A percentile compares a stretch with the other conserved stretches of the same genome.
Evolutionary conservation across 306 rosid species (phyloP).

Genomic region (Dryas drummondii): DNA sequence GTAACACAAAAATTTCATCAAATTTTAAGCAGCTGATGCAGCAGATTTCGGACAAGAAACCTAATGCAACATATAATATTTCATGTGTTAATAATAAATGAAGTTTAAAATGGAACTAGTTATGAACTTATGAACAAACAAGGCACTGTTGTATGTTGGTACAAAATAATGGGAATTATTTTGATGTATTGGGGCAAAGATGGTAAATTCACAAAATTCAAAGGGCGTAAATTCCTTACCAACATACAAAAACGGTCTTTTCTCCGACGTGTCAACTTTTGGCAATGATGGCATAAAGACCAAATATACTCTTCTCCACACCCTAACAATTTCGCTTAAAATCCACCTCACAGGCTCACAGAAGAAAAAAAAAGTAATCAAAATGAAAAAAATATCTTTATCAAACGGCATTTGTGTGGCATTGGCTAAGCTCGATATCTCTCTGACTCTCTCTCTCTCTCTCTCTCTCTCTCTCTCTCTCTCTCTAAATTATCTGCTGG

Average conservation of each 20-base stretch:
- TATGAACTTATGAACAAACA: too few relatives aligned
- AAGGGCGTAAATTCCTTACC: background rate
- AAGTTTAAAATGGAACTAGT: too few relatives aligned
- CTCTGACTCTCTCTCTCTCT: conserved; percentile 11
- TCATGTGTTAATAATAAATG: too few relatives aligned
- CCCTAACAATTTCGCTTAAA: background rate
- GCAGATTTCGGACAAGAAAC: too few relatives aligned
- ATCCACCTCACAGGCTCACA: conserved; percentile 1
- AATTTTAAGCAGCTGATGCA: too few relatives aligned
- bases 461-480: conserved; percentile 5
- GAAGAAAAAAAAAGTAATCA: background rate
- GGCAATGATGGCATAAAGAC: background rate
- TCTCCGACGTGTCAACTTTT: conserved; percentile 2
- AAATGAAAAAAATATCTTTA: conserved; percentile 30
- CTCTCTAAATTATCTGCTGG: conserved; percentile 52
- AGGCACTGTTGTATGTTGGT: too few relatives aligned
- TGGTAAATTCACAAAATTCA: background rate
- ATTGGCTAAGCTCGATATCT: conserved; percentile 47
- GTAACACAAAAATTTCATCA: too few relatives aligned
- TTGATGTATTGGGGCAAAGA: too few relatives aligned
- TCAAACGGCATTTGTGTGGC: conserved; percentile 49
- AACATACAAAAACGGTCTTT: background rate
- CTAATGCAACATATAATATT: too few relatives aligned
- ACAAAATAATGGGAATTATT: too few relatives aligned
- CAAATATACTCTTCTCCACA: background rate